Evolutionary conservation across 2,329 filamentous ascomycete species (phyloP).

Genomic region (Hortaea werneckii): DNA sequence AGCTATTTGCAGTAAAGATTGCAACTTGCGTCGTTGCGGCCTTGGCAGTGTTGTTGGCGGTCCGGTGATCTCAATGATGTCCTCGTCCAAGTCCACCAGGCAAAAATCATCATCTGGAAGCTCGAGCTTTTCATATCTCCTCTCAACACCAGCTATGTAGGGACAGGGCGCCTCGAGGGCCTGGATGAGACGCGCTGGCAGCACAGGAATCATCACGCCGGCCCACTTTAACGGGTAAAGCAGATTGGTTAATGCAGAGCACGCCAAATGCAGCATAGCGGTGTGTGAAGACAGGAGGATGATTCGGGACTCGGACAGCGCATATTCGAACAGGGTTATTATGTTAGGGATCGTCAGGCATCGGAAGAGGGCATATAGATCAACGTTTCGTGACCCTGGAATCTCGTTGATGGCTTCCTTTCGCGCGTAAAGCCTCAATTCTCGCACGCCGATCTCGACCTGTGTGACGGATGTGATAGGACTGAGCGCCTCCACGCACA

Average conservation of each 20-base stretch:
- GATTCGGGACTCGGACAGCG: constrained; percentile 84
- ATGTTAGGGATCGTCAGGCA: constrained; percentile 86
- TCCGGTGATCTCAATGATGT: constrained; percentile 76
- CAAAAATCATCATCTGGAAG: constrained; percentile 94
- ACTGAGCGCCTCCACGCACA: constrained; percentile 89
- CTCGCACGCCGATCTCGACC: constrained; percentile 81
- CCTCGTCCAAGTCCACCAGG: constrained; percentile 82
- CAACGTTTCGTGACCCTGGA: constrained; percentile 80
- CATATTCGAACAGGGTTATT: constrained; percentile 84
- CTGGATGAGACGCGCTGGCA: constrained; percentile 76
- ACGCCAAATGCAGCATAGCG: constrained; percentile 89
- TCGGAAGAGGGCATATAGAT: constrained; percentile 87
- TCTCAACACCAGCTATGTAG: constrained; percentile 92
- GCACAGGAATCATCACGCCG: constrained; percentile 83
- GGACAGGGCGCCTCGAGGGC: constrained; percentile 90
- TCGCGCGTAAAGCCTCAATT: constrained; percentile 81
- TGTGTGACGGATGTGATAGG: constrained; percentile 91
- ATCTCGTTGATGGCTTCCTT: constrained; percentile 91
- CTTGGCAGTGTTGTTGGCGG: constrained; percentile 71
- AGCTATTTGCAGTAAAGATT: constrained; percentile 77
- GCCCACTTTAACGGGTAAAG: constrained; percentile 87
- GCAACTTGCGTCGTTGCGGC: constrained; percentile 80
- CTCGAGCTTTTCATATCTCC: constrained; percentile 75
- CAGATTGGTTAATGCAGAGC: constrained; percentile 72
- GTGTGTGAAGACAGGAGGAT: constrained; percentile 94